Evolutionary conservation across 768 basidiomycete species (phyloP), one percentile per base, ranked within the genome.

Genomic region (Boletus vermiculosoides): DNA sequence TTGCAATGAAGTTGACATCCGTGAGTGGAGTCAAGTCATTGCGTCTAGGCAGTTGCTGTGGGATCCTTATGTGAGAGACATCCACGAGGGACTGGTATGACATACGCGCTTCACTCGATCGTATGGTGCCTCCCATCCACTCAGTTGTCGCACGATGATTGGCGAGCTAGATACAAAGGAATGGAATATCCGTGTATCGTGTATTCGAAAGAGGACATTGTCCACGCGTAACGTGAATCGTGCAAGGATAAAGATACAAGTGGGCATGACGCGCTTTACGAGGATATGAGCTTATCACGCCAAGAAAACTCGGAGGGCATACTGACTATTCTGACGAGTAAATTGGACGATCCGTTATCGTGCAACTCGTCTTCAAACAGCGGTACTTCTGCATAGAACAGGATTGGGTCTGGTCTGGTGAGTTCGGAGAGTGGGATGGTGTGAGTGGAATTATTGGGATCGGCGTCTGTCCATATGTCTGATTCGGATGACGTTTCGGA

Each of bases 301-400:
- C 54, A 15, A 16, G 4, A 23, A 16, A 30, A 18, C 3, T 6
- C 22, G 7, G 30, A 25, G 15, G 10, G 3, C 5, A 20, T 15
- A 81, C 92, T 73, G 69, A 98, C 95, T 56, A 98, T 92, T 65
- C 94, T 80, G 45, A 94, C 88, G 28, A 93, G 80, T 2, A 94
- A 72, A 31, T 85, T 82, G 1, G 94, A 94, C 7, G 92, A 85
- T 0, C 97, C 97, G 67, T 98, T 98, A 68, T 99, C 97, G 67
- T 98, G 94, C 45, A 98, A 78, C 71, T 99, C 97, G 70, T 98
- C 94, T 67, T 99, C 96, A 68, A 91, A 98, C 5, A 98, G 75
- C 0, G 93, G 91, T 1, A 98, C 84, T 65, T 98, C 95, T 8
- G 96, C 93, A 67, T 96, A 98, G 73, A 96, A 99, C n/a, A 98